phyloP scores from a whole-genome alignment of 2,329 filamentous ascomycete species.

The Diaporthe ilicicola region DNA sequence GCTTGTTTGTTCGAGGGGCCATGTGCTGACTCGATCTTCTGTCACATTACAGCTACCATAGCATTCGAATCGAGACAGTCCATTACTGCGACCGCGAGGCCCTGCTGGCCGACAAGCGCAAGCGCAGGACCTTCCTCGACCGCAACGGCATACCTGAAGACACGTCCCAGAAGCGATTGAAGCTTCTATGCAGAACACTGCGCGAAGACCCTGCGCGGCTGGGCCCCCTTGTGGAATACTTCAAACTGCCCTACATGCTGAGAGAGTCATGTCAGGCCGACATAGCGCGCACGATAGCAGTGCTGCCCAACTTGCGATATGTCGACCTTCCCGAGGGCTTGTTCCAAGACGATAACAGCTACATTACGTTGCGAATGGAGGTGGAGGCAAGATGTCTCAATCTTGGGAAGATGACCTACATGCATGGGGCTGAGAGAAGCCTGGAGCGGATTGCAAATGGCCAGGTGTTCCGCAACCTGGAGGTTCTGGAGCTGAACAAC shows the following conservation, averaged over 20 bases:
- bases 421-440: slow-evolving; percentile 78
- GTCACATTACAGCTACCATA: slow-evolving; percentile 72
- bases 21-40: background rate
- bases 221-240: slow-evolving; percentile 75
- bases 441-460: slow-evolving; percentile 74
- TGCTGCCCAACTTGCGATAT: slow-evolving; percentile 85
- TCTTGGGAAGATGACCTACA: slow-evolving; percentile 89
- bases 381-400: slow-evolving; percentile 84
- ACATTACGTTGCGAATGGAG: slow-evolving; percentile 80
- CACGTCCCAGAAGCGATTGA: slow-evolving; percentile 77
- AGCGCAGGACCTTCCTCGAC: slow-evolving; percentile 76
- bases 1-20: background rate
- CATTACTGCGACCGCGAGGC: slow-evolving; percentile 94
- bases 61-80: slow-evolving; percentile 90
- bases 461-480: slow-evolving; percentile 73
- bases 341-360: slow-evolving; percentile 81
- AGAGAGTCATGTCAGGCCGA: slow-evolving; percentile 86
- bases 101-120: slow-evolving; percentile 79
- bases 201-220: slow-evolving; percentile 77
- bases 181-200: slow-evolving; percentile 82
- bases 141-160: slow-evolving; percentile 84
- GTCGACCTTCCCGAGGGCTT: slow-evolving; percentile 91
- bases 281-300: slow-evolving; percentile 84
- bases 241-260: slow-evolving; percentile 96
- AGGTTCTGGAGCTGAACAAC: slow-evolving; percentile 75